These are phyloP conservation scores for Fusarium siculi DNA, from an alignment of 2,329 filamentous ascomycete species.

Conservation along the genomic window DNA sequence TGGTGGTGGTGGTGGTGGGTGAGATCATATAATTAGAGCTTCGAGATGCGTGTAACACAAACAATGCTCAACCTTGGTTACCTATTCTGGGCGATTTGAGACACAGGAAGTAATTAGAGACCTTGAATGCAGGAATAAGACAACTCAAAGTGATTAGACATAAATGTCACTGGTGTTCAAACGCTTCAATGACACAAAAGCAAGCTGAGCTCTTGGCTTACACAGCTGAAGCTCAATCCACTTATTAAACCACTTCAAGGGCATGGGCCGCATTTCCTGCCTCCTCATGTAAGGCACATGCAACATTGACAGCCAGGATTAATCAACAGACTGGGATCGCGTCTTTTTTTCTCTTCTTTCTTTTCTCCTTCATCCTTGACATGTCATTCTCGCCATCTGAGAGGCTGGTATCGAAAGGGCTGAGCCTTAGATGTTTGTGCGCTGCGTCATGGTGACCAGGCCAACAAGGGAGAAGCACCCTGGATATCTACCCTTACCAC, in stretches of 20 bases:
- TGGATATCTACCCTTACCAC: neutral
- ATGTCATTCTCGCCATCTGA: conserved; percentile 4
- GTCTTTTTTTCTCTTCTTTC: neutral
- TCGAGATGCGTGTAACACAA: neutral
- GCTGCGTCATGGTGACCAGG: conserved; percentile 16
- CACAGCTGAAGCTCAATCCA: conserved; percentile 9
- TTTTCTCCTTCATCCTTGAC: neutral
- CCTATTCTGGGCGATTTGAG: neutral
- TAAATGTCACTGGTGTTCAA: neutral
- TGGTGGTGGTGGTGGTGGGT: too few species aligned
- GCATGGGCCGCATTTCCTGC: conserved; percentile 13
- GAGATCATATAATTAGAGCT: neutral
- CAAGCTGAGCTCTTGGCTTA: conserved; percentile 4
- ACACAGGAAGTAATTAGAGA: neutral
- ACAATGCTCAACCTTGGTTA: neutral
- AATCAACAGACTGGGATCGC: conserved; percentile 2
- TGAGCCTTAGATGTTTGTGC: neutral
- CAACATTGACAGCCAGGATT: neutral
- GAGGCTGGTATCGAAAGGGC: conserved; percentile 21
- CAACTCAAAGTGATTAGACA: neutral
- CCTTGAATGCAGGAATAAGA: neutral
- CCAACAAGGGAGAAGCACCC: neutral
- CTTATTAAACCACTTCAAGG: conserved; percentile 19
- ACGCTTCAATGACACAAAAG: neutral
- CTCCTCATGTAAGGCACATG: conserved; percentile 35